Percentiles rank a stretch among this genome's conserved stretches.
Conservation (phyloP, 2,329 filamentous ascomycete species). For the Leptographium galeiforme region DNA sequence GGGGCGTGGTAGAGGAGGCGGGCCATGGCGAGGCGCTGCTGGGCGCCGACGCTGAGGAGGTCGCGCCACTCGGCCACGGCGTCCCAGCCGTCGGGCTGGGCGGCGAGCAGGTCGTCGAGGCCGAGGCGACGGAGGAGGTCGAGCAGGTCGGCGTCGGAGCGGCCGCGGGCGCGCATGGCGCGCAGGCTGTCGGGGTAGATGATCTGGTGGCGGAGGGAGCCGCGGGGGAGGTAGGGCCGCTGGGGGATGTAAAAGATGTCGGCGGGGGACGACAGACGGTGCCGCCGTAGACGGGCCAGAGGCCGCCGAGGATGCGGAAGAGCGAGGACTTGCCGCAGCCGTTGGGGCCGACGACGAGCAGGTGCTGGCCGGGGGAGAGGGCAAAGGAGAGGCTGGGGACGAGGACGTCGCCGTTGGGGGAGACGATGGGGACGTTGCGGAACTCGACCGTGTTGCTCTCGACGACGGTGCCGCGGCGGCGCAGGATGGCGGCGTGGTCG, state of each 20-base stretch:
- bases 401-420: slow-evolving; percentile 88
- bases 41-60: slow-evolving; percentile 78
- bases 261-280: slow-evolving; percentile 81
- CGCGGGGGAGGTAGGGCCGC: slow-evolving; percentile 81
- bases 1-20: slow-evolving; percentile 87
- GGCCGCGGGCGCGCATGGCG: slow-evolving; percentile 72
- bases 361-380: slow-evolving; percentile 73
- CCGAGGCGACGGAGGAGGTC: slow-evolving; percentile 66
- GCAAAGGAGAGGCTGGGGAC: slow-evolving; percentile 76
- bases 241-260: slow-evolving; percentile 99
- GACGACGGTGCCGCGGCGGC: slow-evolving; percentile 65
- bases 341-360: slow-evolving; percentile 91
- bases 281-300: slow-evolving; percentile 97
- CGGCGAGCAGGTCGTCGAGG: slow-evolving; percentile 68
- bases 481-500: slow-evolving; percentile 69
- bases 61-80: slow-evolving; percentile 95
- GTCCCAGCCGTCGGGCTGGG: slow-evolving; percentile 67
- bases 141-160: slow-evolving; percentile 70
- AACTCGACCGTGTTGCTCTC: slow-evolving; percentile 81
- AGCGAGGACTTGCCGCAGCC: slow-evolving; percentile 93
- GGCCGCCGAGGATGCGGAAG: slow-evolving; percentile 87
- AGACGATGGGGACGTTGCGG: slow-evolving; percentile 83
- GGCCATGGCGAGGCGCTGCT: slow-evolving; percentile 95
- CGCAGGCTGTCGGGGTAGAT: slow-evolving; percentile 86
- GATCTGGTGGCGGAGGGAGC: slow-evolving; percentile 88